Evolutionary conservation across 164 flowering plant species (phyloP).

Genomic region (Cinnamomum micranthum): DNA sequence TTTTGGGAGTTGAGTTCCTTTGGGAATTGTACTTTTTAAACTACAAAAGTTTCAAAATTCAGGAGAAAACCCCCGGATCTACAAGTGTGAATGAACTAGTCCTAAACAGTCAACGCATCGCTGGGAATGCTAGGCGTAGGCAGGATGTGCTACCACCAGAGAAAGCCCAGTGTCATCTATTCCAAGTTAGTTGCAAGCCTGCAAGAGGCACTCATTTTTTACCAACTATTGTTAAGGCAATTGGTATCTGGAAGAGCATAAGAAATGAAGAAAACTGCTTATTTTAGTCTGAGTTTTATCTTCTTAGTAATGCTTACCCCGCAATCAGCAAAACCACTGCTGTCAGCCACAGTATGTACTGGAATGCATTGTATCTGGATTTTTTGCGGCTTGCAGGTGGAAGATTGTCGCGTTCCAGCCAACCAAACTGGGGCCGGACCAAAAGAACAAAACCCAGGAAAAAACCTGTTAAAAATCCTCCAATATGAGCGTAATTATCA

Average conservation of each 20-base stretch:
- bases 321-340: slow-evolving; percentile 48
- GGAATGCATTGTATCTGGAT: slow-evolving; percentile 66
- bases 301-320: slow-evolving; percentile 44
- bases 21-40: not conserved
- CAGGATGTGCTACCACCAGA: not conserved
- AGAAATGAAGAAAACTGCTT: not conserved
- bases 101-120: not conserved
- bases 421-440: slow-evolving; percentile 72
- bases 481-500: slow-evolving; percentile 79
- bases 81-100: not conserved
- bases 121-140: not conserved
- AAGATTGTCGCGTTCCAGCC: slow-evolving; percentile 53
- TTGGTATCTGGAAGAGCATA: slow-evolving; percentile 25
- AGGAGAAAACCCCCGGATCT: not conserved
- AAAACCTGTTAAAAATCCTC: slow-evolving; percentile 78
- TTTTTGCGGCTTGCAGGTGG: slow-evolving; percentile 35
- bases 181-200: not conserved
- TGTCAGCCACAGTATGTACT: slow-evolving; percentile 49
- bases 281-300: not conserved
- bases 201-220: not conserved
- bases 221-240: slow-evolving; percentile 8
- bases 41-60: not conserved
- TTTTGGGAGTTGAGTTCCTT: not conserved
- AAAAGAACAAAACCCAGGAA: slow-evolving; percentile 75
- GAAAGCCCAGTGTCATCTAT: not conserved